Percentiles rank a stretch among this genome's conserved stretches.
Evolutionary conservation across 2,329 filamentous ascomycete species (phyloP).

Genomic region (Fusarium napiforme): DNA sequence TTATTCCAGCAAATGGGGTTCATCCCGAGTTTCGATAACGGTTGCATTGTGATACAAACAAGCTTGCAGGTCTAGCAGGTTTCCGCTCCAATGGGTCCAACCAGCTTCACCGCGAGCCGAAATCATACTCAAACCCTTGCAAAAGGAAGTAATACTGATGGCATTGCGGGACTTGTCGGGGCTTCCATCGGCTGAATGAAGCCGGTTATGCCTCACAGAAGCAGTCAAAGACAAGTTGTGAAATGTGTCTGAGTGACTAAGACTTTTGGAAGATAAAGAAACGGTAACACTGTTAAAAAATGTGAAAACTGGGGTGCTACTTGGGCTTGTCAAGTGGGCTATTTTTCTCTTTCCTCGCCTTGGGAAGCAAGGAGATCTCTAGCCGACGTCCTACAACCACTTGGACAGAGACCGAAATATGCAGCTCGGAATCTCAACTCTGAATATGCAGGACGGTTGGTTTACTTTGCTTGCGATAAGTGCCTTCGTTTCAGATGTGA

Average conservation of each 20-base stretch:
- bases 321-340: conserved; percentile 1
- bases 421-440: conserved; percentile 8
- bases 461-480: conserved; percentile 17
- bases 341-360: conserved; percentile 30
- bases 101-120: conserved; percentile 24
- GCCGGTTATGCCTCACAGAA: background rate
- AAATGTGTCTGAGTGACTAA: background rate
- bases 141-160: background rate
- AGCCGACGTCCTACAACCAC: conserved; percentile 10
- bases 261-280: background rate
- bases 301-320: conserved; percentile 29
- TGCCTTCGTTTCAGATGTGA: conserved; percentile 23
- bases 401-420: conserved; percentile 15
- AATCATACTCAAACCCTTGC: conserved; percentile 22
- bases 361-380: conserved; percentile 5
- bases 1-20: conserved; percentile 41
- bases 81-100: conserved; percentile 31
- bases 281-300: conserved; percentile 11
- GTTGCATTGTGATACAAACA: conserved; percentile 34
- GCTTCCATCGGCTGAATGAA: conserved; percentile 2
- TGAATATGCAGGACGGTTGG: conserved; percentile 27
- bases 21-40: conserved; percentile 35
- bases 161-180: conserved; percentile 13
- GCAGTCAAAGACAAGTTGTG: background rate
- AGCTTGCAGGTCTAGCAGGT: conserved; percentile 30